Evolutionary conservation across 345 rosid genomes (phyloP).

Genomic region (Rhodamnia rubescens): DNA sequence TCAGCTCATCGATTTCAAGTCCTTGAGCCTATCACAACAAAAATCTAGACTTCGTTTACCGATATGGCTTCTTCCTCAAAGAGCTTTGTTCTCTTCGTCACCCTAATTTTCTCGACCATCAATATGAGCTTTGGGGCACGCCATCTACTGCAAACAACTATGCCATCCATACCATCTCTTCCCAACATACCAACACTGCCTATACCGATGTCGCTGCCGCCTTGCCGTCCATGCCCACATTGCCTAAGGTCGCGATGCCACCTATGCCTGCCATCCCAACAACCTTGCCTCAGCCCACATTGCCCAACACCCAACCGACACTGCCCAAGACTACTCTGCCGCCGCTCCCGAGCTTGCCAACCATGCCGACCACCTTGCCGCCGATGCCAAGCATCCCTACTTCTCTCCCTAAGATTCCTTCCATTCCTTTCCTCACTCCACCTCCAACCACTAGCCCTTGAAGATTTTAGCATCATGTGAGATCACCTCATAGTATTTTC

Average conservation of each 20-base stretch:
- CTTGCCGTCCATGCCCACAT: slow-evolving; percentile 1
- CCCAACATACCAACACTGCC: slow-evolving; percentile 4
- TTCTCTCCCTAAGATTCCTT: slow-evolving; percentile 17
- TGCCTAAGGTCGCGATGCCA: not conserved
- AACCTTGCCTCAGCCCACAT: slow-evolving; percentile 4
- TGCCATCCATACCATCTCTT: not conserved
- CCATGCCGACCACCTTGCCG: slow-evolving; percentile 4
- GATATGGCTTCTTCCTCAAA: slow-evolving; percentile 1
- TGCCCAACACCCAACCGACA: slow-evolving; percentile 5
- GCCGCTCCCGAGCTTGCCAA: slow-evolving; percentile 7
- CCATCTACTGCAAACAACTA: slow-evolving; percentile 6
- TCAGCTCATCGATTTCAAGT: not conserved
- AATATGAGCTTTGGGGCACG: slow-evolving; percentile 6
- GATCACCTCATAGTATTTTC: not conserved
- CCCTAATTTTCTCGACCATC: slow-evolving; percentile 3
- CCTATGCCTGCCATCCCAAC: slow-evolving; percentile 5
- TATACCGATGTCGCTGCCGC: not conserved
- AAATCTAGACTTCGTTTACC: not conserved
- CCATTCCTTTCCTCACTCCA: slow-evolving; percentile 24
- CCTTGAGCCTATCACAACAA: not conserved
- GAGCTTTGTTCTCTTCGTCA: not conserved
- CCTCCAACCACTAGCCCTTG: slow-evolving; percentile 17
- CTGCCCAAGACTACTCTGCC: slow-evolving; percentile 2
- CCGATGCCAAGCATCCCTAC: slow-evolving; percentile 16
- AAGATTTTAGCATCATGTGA: not conserved